Percentiles rank a stretch among this genome's conserved stretches.
Evolutionary conservation across 148 eudicot genomes (phyloP).

Genomic region (Polygonum aviculare): DNA sequence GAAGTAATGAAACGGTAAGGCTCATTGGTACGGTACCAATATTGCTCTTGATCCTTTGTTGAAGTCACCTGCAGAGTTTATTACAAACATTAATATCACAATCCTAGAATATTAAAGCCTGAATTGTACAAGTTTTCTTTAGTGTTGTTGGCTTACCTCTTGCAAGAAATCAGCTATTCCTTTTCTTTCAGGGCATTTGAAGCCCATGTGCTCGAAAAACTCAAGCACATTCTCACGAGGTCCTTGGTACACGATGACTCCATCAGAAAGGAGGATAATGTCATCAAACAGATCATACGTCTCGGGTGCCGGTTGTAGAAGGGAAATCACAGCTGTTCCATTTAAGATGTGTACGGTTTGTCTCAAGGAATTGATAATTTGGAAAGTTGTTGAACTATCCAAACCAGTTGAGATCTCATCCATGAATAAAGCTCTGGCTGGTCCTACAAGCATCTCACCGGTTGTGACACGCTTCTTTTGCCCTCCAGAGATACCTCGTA

Average conservation of each 20-base stretch:
- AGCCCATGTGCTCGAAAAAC: slow-evolving; percentile 71
- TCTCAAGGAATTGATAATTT: slow-evolving; percentile 56
- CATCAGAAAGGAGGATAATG: slow-evolving; percentile 69
- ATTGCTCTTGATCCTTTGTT: slow-evolving; percentile 71
- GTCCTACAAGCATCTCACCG: slow-evolving; percentile 89
- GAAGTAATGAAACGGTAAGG: slow-evolving; percentile 55
- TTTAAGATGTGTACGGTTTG: slow-evolving; percentile 67
- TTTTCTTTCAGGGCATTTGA: slow-evolving; percentile 68
- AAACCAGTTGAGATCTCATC: slow-evolving; percentile 89
- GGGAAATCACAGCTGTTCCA: slow-evolving; percentile 72
- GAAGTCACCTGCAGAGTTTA: slow-evolving; percentile 54
- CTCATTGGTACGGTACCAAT: slow-evolving; percentile 42
- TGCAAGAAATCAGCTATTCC: slow-evolving; percentile 80
- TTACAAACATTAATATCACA: neutral
- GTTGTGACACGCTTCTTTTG: slow-evolving; percentile 77
- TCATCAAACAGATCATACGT: slow-evolving; percentile 77
- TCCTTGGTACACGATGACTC: slow-evolving; percentile 65
- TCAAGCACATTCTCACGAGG: slow-evolving; percentile 68
- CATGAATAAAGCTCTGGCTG: slow-evolving; percentile 65
- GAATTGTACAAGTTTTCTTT: too few relatives aligned
- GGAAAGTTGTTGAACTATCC: slow-evolving; percentile 79
- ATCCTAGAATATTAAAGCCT: neutral
- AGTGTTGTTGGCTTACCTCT: slow-evolving; percentile 38
- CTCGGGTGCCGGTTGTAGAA: slow-evolving; percentile 82
- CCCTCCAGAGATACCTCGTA: slow-evolving; percentile 77